These are phyloP conservation scores for Atkinsonella hypoxylon DNA, from an alignment of 2,329 filamentous ascomycete genomes.

Conservation along the genomic window DNA sequence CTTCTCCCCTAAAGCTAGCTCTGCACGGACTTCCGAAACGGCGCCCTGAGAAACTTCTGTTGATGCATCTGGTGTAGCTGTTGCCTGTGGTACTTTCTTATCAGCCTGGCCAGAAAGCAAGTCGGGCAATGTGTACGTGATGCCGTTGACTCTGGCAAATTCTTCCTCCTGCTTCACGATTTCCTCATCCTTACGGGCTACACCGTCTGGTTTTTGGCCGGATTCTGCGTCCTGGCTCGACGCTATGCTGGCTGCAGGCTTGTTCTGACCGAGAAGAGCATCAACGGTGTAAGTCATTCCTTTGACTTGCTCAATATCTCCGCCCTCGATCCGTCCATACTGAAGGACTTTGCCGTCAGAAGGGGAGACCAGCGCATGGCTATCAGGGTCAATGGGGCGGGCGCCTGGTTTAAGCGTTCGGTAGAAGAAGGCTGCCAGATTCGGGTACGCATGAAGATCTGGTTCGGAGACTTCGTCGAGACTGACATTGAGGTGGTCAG, in stretches of 20 bases:
- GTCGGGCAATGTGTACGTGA: constrained; percentile 83
- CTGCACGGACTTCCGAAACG: constrained; percentile 71
- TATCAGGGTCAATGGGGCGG: constrained; percentile 72
- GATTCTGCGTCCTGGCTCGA: constrained; percentile 13
- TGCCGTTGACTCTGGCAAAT: constrained; percentile 88
- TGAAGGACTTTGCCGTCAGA: constrained; percentile 86
- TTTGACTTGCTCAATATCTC: constrained; percentile 96
- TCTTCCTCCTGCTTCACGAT: constrained; percentile 74
- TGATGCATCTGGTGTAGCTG: constrained; percentile 60
- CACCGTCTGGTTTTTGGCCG: constrained; percentile 14
- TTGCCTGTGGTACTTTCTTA: constrained; percentile 32
- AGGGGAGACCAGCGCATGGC: constrained; percentile 71
- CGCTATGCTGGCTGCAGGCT: constrained; percentile 40
- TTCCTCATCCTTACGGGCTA: constrained; percentile 42
- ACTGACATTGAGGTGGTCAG: constrained; percentile 29
- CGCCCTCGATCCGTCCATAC: constrained; percentile 81
- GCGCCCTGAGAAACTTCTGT: constrained; percentile 51
- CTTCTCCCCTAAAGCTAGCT: constrained; percentile 61
- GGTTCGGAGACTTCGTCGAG: constrained; percentile 78
- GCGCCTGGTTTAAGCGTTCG: constrained; percentile 81
- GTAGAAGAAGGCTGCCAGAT: constrained; percentile 95
- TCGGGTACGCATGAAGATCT: constrained; percentile 81
- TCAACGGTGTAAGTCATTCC: constrained; percentile 97
- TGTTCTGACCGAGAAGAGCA: constrained; percentile 66
- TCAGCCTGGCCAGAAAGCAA: constrained; percentile 63